phyloP scores from a whole-genome alignment of 768 basidiomycete genomes.

The Leccinum ochraceum region DNA sequence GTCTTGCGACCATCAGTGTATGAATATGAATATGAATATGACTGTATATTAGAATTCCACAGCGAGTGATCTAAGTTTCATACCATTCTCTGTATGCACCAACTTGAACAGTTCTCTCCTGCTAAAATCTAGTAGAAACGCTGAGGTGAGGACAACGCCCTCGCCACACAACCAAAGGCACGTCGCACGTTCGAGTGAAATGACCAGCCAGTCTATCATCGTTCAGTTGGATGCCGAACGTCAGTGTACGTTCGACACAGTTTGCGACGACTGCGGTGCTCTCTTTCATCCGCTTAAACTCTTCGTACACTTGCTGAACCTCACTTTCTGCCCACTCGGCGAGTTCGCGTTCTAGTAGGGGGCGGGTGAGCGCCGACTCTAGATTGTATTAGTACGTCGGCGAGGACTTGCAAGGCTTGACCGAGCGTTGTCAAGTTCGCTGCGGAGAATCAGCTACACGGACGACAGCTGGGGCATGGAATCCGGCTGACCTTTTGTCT shows the following conservation, averaged over 20 bases:
- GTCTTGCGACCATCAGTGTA: background rate
- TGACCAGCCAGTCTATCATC: too few relatives aligned
- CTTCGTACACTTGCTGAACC: constrained; percentile 52
- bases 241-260: background rate
- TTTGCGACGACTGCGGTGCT: constrained; percentile 52
- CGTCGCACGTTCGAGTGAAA: background rate
- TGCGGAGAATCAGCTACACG: too few relatives aligned
- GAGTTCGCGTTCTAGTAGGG: too few relatives aligned
- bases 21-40: background rate
- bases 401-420: too few relatives aligned
- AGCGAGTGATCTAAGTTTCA: background rate
- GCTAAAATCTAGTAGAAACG: background rate
- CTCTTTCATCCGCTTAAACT: constrained; percentile 54
- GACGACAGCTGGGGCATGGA: constrained; percentile 12
- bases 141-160: background rate
- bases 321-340: constrained; percentile 45
- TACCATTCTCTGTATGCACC: background rate
- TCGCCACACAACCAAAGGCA: background rate
- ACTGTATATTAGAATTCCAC: background rate
- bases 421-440: too few relatives aligned
- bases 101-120: background rate
- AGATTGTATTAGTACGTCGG: too few relatives aligned
- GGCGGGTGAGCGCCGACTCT: too few relatives aligned
- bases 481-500: constrained; percentile 50
- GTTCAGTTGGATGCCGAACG: background rate